These are phyloP conservation scores for Phylloboletellus chloephorus DNA, from an alignment of 1,284 basidiomycete genomes.

Conservation along the genomic window DNA sequence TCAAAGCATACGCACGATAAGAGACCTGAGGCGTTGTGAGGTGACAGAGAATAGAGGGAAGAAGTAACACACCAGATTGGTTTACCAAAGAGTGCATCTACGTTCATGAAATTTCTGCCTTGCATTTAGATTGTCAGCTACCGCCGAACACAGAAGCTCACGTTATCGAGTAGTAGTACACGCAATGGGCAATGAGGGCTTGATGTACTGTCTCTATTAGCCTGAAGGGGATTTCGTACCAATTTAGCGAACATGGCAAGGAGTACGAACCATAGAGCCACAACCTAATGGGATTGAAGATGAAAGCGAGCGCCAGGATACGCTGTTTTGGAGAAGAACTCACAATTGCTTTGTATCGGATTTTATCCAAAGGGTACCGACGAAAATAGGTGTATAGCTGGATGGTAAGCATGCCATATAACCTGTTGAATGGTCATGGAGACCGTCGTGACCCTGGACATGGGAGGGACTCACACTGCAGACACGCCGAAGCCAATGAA, in stretches of 20 bases:
- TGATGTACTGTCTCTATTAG: conserved; percentile 48
- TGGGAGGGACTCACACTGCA: conserved; percentile 32
- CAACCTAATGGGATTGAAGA: conserved; percentile 14
- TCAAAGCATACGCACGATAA: conserved; percentile 19
- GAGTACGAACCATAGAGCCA: conserved; percentile 20
- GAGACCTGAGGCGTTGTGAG: conserved; percentile 19
- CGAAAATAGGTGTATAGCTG: conserved; percentile 52
- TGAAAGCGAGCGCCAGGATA: background rate
- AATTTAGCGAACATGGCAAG: background rate
- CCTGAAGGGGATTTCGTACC: conserved; percentile 31
- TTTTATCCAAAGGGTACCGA: conserved; percentile 49
- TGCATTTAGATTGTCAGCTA: conserved; percentile 9
- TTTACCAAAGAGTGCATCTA: conserved; percentile 35
- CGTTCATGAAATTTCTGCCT: conserved; percentile 44
- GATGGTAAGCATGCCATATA: conserved; percentile 47
- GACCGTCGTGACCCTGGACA: background rate
- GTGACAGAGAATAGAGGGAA: background rate
- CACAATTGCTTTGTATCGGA: conserved; percentile 52
- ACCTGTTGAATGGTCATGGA: conserved; percentile 23
- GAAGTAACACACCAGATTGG: conserved; percentile 43
- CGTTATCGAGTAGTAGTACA: conserved; percentile 55
- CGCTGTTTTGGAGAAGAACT: conserved; percentile 22
- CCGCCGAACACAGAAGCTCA: conserved; percentile 25
- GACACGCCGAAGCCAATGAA: conserved; percentile 55
- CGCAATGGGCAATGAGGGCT: conserved; percentile 47